Conservation (phyloP, 192 early-diverging fungal genomes). For the Funneliformis geosporum region DNA sequence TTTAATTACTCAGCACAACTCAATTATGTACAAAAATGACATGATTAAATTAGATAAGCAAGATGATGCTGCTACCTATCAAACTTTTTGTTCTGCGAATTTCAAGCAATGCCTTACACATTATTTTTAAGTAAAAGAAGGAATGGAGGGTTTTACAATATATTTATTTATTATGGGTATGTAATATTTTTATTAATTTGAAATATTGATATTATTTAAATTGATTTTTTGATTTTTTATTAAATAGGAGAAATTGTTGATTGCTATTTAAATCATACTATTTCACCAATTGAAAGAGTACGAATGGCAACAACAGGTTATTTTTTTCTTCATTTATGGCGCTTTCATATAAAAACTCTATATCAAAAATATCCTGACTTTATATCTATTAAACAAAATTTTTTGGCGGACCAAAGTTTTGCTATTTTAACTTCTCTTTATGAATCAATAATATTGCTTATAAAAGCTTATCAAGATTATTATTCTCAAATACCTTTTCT, state of each 20-base stretch:
- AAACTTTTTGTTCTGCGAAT: not conserved
- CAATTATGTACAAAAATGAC: not conserved
- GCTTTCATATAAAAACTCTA: not conserved
- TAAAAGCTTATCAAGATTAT: too few species aligned
- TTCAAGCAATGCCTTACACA: not conserved
- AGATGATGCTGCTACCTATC: not conserved
- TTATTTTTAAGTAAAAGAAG: not conserved
- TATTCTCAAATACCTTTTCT: too few species aligned
- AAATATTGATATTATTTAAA: too few species aligned
- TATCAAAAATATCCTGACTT: not conserved
- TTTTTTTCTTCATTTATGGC: constrained; percentile 1
- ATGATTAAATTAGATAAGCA: not conserved
- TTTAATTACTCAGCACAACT: not conserved
- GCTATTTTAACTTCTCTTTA: not conserved
- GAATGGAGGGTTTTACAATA: not conserved
- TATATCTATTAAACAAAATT: not conserved
- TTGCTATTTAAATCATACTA: not conserved
- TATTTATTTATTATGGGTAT: not conserved
- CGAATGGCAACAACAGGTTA: constrained; percentile 48
- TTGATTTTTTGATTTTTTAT: not conserved
- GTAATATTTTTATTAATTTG: not conserved
- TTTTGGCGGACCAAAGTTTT: not conserved
- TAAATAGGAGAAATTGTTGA: not conserved
- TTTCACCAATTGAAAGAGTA: not conserved
- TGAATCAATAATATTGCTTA: too few species aligned